Base-by-base conservation (phyloP, 1,139 yeast species). In the Saccharomyces hybrid region DNA sequence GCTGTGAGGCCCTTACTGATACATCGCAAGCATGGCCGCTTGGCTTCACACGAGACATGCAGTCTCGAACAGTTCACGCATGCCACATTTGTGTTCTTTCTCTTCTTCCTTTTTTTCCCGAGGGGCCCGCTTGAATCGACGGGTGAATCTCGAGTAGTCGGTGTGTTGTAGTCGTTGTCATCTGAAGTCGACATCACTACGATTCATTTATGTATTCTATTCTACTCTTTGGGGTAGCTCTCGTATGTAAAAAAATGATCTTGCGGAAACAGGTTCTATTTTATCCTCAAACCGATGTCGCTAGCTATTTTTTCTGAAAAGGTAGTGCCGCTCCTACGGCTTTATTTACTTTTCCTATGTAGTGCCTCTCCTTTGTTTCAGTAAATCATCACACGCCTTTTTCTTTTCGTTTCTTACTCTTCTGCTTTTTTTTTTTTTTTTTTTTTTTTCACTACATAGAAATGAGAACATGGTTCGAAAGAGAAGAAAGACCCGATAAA, bases 51-150 rank as follows among this genome's bases (percentile, higher is more conserved):
- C 0, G 96, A 86, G 77, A 89, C 81, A 69, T 90, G 97, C 1
- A 95, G 86, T 63, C 82, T 79, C 58, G 89, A 89, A 67, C 97
- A 90, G 70, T 88, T 93, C 48, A 81, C 80, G 64, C 97, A 90
- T 12, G 97, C 96, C 56, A 95, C 75, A 7, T 83, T 76, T 0
- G 91, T 89, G 67, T 88, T 88, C 56, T 75, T 71, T 38, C 82
- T 71, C 49, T 55, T 54, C 27, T 60, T 59, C 21, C 57, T 54
- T 8, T 57, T 42, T 38, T 9, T 5, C 5, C 7, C 44, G 44
- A 16, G 44, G 11, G 44, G 1, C 11, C 19, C 6, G 31, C 42
- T 47, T 31, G 24, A 2, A 16, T 38, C 24, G 11, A 6, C 44
- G 11, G 44, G 12, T 9, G 44, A 4, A 11, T 38, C 44, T 16